Conservation (phyloP, 768 basidiomycete species). For the Suillus hirtellus region DNA sequence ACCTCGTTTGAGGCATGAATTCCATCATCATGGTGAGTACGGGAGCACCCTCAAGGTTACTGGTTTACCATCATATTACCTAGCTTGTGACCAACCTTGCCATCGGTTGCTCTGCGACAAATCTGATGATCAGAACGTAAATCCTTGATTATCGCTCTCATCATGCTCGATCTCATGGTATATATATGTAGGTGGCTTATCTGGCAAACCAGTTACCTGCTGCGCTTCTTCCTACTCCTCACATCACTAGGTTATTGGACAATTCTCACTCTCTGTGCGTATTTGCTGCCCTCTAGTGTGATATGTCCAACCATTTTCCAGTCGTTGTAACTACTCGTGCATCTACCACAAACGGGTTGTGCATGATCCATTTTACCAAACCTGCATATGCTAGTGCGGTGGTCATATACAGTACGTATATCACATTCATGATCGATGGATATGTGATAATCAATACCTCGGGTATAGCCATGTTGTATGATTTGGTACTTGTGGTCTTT, state of each 20-base stretch:
- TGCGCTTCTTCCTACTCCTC: not conserved
- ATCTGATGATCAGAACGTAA: conserved; percentile 1
- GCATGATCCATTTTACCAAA: not conserved
- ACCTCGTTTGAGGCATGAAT: not conserved
- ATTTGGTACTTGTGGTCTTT: not conserved
- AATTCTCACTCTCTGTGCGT: not conserved
- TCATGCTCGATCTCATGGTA: not conserved
- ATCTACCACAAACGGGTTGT: not conserved
- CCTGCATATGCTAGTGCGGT: not conserved
- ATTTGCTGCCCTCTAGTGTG: not conserved
- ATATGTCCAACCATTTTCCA: not conserved
- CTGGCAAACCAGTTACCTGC: not conserved
- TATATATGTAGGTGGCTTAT: conserved; percentile 1
- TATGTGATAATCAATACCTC: not conserved
- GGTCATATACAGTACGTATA: not conserved
- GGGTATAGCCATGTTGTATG: not conserved
- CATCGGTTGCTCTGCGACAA: conserved; percentile 4
- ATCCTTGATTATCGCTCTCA: not conserved
- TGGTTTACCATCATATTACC: not conserved
- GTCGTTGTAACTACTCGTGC: not conserved
- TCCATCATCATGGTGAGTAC: not conserved
- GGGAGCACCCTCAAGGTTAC: too few relatives aligned
- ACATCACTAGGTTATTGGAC: conserved; percentile 1
- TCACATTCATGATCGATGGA: not conserved
- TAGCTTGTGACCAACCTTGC: not conserved